phyloP scores from a whole-genome alignment of 1,284 basidiomycete genomes.

The Cryptococcus sp. region DNA sequence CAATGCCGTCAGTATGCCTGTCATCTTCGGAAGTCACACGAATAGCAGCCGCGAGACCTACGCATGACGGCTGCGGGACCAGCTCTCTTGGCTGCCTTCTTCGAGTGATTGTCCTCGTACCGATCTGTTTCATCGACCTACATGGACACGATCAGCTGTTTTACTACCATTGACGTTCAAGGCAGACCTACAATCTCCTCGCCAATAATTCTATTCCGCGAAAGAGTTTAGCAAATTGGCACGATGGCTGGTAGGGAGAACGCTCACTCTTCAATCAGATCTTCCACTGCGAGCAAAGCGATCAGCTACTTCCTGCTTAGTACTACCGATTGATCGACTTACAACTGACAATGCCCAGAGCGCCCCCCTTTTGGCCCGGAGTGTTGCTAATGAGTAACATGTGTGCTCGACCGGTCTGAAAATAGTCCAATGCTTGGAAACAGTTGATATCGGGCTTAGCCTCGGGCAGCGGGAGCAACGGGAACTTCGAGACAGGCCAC shows the following conservation, averaged over 20 bases:
- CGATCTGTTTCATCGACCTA: conserved; percentile 88
- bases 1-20: not conserved
- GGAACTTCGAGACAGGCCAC: conserved; percentile 72
- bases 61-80: conserved; percentile 78
- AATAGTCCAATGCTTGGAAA: conserved; percentile 60
- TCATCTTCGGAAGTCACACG: not conserved
- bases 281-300: conserved; percentile 42
- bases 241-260: not conserved
- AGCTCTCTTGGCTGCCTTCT: conserved; percentile 67
- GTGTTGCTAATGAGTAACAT: conserved; percentile 81
- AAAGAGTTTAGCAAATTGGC: conserved; percentile 13
- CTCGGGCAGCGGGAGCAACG: conserved; percentile 84
- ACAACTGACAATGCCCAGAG: conserved; percentile 71
- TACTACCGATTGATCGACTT: conserved; percentile 14
- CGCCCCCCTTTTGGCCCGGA: conserved; percentile 77
- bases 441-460: conserved; percentile 83
- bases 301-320: not conserved
- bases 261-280: conserved; percentile 53
- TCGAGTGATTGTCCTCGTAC: conserved; percentile 80
- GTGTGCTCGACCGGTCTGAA: conserved; percentile 94
- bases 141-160: conserved; percentile 34
- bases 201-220: conserved; percentile 51
- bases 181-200: conserved; percentile 50
- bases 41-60: conserved; percentile 20
- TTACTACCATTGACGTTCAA: not conserved